Conservation (phyloP, 495 filamentous ascomycete species). For the Eremomyces bilateralis region DNA sequence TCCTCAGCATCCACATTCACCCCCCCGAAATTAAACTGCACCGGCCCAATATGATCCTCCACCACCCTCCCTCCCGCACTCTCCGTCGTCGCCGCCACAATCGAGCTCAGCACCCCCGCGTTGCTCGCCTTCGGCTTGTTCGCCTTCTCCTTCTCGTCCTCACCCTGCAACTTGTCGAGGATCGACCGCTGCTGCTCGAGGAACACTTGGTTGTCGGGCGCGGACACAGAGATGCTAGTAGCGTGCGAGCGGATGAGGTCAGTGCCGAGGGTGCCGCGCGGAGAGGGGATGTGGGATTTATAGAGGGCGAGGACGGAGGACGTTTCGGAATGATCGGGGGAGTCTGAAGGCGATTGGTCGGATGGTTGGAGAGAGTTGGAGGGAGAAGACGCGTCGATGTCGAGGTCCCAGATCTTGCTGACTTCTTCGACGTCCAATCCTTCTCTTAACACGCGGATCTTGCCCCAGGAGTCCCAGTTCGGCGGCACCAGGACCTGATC, state of each 20-base stretch:
- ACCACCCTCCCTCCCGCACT: constrained; percentile 5
- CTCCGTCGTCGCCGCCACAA: background rate
- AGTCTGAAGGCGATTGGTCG: background rate
- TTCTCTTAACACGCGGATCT: constrained; percentile 84
- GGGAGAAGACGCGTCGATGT: constrained; percentile 45
- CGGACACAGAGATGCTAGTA: constrained; percentile 1
- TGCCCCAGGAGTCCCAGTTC: constrained; percentile 98
- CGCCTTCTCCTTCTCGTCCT: constrained; percentile 38
- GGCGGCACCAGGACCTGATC: constrained; percentile 87
- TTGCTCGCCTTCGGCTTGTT: constrained; percentile 23
- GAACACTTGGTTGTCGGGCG: constrained; percentile 55
- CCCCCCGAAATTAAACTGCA: constrained; percentile 93
- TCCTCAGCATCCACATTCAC: constrained; percentile 95
- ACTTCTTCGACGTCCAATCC: constrained; percentile 80
- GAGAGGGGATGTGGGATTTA: no score
- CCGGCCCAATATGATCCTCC: constrained; percentile 59
- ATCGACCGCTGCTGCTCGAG: constrained; percentile 48
- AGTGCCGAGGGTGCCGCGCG: constrained; percentile 57
- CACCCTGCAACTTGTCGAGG: constrained; percentile 33
- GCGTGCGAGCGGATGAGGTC: constrained; percentile 35
- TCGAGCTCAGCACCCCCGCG: constrained; percentile 13
- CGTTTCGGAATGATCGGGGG: background rate
- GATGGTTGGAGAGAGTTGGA: background rate
- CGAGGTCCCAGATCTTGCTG: constrained; percentile 63
- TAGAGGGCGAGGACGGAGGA: no score